Percentiles rank a stretch among this genome's conserved stretches.
Conservation (phyloP, 257 asterid species). For the Nicotiana sylvestris region DNA sequence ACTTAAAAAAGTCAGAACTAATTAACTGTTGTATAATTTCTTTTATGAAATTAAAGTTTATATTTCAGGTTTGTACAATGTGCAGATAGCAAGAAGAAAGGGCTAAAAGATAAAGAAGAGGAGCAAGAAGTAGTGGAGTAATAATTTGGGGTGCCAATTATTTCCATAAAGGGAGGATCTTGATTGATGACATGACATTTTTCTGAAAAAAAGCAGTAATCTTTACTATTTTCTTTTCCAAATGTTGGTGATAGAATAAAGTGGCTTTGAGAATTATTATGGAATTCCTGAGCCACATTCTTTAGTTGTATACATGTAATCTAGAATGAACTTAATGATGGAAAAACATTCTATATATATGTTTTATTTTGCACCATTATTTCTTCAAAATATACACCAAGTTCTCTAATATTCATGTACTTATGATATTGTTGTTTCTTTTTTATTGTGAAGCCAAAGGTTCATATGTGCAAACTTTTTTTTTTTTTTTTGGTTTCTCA, state of each 20-base stretch:
- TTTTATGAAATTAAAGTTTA: not conserved
- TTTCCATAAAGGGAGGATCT: not conserved
- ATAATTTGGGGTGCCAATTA: not conserved
- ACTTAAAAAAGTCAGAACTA: not conserved
- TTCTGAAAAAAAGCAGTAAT: not conserved
- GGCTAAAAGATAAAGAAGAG: not conserved
- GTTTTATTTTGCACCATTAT: not conserved
- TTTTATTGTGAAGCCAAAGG: not conserved
- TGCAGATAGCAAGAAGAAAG: not conserved
- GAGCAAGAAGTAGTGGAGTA: not conserved
- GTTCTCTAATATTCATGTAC: not conserved
- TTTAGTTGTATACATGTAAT: not conserved
- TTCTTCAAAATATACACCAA: not conserved
- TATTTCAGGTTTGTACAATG: not conserved
- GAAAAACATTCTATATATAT: not conserved
- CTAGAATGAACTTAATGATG: not conserved
- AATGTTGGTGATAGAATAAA: not conserved
- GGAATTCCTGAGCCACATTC: not conserved
- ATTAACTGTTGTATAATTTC: not conserved
- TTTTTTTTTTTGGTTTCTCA: too few relatives aligned
- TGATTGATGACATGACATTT: not conserved
- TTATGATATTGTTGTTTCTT: not conserved
- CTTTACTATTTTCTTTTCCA: not conserved
- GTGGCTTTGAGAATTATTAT: not conserved
- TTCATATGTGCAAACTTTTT: not conserved